These are phyloP conservation scores for Nothophaeocryptopus gaeumannii DNA, from an alignment of 2,329 filamentous ascomycete genomes.

Conservation along the genomic window DNA sequence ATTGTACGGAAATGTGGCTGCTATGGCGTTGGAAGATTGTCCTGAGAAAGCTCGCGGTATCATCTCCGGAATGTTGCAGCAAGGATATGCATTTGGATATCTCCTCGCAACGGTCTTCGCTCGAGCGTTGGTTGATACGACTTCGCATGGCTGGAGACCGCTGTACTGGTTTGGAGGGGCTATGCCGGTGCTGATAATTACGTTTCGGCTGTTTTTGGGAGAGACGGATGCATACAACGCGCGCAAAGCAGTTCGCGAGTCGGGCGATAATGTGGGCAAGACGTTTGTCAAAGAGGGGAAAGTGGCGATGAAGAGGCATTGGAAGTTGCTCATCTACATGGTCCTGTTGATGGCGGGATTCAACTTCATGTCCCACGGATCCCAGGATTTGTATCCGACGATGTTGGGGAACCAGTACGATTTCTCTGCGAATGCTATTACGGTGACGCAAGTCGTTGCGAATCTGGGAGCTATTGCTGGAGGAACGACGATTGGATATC, in stretches of 20 bases:
- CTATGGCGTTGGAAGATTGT: constrained; percentile 62
- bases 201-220: constrained; percentile 71
- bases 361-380: constrained; percentile 86
- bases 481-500: constrained; percentile 47
- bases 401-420: constrained; percentile 59
- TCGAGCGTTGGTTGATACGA: constrained; percentile 68
- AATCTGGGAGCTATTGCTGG: constrained; percentile 51
- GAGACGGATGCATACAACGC: constrained; percentile 74
- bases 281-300: constrained; percentile 75
- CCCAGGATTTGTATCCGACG: constrained; percentile 63
- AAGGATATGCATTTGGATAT: constrained; percentile 64
- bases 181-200: constrained; percentile 76
- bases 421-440: constrained; percentile 50
- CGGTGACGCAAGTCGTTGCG: constrained; percentile 50
- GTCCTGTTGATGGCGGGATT: constrained; percentile 87
- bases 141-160: constrained; percentile 75
- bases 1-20: constrained; percentile 60
- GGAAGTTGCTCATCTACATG: constrained; percentile 75
- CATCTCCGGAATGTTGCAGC: constrained; percentile 61
- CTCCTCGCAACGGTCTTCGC: constrained; percentile 48
- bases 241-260: constrained; percentile 61
- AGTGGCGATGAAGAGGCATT: constrained; percentile 74
- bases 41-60: constrained; percentile 58
- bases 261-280: constrained; percentile 58
- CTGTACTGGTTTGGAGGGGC: constrained; percentile 86